Percentiles rank a stretch among this genome's conserved stretches.
Evolutionary conservation across 208 protist genomes (phyloP).

Genomic region (Crithidia fasciculata): DNA sequence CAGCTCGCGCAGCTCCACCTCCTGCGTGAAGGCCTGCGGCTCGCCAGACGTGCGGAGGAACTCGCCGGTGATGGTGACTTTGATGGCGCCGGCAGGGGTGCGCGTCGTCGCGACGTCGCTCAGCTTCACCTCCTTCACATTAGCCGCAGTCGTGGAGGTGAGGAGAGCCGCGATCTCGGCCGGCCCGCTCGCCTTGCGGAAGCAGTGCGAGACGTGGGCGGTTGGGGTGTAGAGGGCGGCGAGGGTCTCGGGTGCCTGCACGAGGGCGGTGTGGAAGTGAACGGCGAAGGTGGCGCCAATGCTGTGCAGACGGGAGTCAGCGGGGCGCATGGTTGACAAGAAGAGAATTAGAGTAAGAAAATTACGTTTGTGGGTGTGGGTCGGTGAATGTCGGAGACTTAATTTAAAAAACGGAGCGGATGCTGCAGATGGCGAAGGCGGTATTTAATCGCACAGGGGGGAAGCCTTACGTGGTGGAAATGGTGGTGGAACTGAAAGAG

Average conservation of each 20-base stretch:
- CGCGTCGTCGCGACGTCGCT: constrained; percentile 33
- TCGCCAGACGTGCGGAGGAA: constrained; percentile 10
- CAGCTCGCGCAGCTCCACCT: constrained; percentile 67
- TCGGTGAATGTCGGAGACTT: too few species aligned
- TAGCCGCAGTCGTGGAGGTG: constrained; percentile 25
- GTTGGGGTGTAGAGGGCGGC: constrained; percentile 51
- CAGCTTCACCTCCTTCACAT: constrained; percentile 41
- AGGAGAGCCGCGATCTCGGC: constrained; percentile 42
- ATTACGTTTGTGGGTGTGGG: too few species aligned
- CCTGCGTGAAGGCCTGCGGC: constrained; percentile 60
- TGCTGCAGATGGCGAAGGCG: too few species aligned
- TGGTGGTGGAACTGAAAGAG: too few species aligned
- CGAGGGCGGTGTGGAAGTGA: constrained; percentile 73
- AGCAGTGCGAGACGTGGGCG: constrained; percentile 52
- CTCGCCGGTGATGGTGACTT: constrained; percentile 45
- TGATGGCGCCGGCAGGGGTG: constrained; percentile 40
- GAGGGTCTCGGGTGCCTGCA: constrained; percentile 51
- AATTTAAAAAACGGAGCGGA: too few species aligned
- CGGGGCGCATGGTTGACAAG: constrained; percentile 14
- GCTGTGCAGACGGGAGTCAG: constrained; percentile 31
- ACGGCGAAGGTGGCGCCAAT: constrained; percentile 71
- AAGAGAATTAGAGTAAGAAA: too few species aligned
- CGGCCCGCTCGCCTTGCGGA: constrained; percentile 33
- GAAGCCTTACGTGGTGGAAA: too few species aligned
- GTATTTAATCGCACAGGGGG: too few species aligned